Base-by-base conservation (phyloP, 495 filamentous ascomycete genomes). In the Aspergillus campestris region DNA sequence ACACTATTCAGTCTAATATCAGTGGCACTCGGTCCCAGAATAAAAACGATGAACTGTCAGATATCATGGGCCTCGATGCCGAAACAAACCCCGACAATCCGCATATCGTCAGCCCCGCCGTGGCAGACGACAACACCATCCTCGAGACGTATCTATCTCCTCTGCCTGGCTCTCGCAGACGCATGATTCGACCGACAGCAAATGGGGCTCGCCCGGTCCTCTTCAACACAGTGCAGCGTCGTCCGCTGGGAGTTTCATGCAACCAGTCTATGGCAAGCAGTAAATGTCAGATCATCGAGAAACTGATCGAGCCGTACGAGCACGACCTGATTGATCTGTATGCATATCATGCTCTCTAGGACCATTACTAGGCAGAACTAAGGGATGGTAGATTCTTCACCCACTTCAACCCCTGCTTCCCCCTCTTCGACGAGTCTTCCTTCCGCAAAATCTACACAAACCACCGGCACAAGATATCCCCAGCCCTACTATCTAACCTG, bases 191-290 rank as follows among this genome's bases (percentile, higher is more conserved):
- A 8, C 45, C 47, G 6, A 52, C 39, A 31, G 35, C 45, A 9
- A 40, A 8, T 29, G 47, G 48, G 8, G 44, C 38, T 33, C 31
- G 64, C 46, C 67, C 78, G 1, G 80, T 80, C 37, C 83, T 71
- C 42, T 87, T 79, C 24, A 80, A 61, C 9, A 65, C 33, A 1
- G 74, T 82, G 10, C 84, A 81, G 5, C 70, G 55, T n/a, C 55
- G 55, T 31, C 64, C 53, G 8, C 44, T 58, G 28, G 60, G 53
- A 29, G 50, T 59, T 14, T 46, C 36, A 18, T 42, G 47, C 15
- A 59, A 60, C 15, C 59, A 60, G 32, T 53, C 56, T 9, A 50
- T 60, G 5, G 52, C 61, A 10, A 59, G 55, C 12, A 37, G 50
- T 31, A 65, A 72, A 35, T 52, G 57, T 9, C 65, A 69, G 38